These are phyloP conservation scores for Cadophora gregata DNA, from an alignment of 2,329 filamentous ascomycete genomes.

Conservation along the genomic window DNA sequence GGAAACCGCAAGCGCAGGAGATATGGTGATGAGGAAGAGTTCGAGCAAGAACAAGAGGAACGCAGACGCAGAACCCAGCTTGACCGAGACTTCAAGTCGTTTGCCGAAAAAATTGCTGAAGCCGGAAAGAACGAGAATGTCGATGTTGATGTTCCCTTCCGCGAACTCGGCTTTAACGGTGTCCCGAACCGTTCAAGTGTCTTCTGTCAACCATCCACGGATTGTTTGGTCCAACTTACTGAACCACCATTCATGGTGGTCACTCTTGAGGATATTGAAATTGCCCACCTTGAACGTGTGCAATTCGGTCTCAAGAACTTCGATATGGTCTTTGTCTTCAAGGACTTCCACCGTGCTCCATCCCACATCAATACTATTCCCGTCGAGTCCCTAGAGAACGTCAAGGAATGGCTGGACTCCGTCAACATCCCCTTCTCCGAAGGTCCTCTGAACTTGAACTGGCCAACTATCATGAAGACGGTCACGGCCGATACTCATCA, in stretches of 20 bases:
- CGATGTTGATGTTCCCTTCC: slow-evolving; percentile 95
- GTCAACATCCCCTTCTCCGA: slow-evolving; percentile 95
- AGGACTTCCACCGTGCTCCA: slow-evolving; percentile 90
- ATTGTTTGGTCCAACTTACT: slow-evolving; percentile 95
- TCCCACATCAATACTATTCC: slow-evolving; percentile 98
- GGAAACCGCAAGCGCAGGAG: slow-evolving; percentile 97
- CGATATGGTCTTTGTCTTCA: slow-evolving; percentile 97
- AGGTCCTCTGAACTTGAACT: slow-evolving; percentile 96
- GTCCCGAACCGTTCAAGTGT: slow-evolving; percentile 96
- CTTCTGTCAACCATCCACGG: slow-evolving; percentile 92
- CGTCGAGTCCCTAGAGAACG: slow-evolving; percentile 89
- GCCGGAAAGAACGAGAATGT: slow-evolving; percentile 89
- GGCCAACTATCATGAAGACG: slow-evolving; percentile 99
- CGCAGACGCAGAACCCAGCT: slow-evolving; percentile 87
- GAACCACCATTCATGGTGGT: slow-evolving; percentile 97
- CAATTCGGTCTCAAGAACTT: slow-evolving; percentile 98
- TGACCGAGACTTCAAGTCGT: slow-evolving; percentile 93
- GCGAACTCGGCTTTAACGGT: slow-evolving; percentile 95
- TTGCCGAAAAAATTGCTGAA: slow-evolving; percentile 96
- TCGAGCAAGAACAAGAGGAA: slow-evolving; percentile 98
- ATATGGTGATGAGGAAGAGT: slow-evolving; percentile 98
- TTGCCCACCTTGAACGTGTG: slow-evolving; percentile 95
- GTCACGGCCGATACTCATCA: slow-evolving; percentile 91
- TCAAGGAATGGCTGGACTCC: slow-evolving; percentile 97
- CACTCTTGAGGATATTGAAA: slow-evolving; percentile 93